Evolutionary conservation across 2,329 filamentous ascomycete genomes (phyloP), one percentile per base, ranked within the genome.

Genomic region (Sporothrix luriei): DNA sequence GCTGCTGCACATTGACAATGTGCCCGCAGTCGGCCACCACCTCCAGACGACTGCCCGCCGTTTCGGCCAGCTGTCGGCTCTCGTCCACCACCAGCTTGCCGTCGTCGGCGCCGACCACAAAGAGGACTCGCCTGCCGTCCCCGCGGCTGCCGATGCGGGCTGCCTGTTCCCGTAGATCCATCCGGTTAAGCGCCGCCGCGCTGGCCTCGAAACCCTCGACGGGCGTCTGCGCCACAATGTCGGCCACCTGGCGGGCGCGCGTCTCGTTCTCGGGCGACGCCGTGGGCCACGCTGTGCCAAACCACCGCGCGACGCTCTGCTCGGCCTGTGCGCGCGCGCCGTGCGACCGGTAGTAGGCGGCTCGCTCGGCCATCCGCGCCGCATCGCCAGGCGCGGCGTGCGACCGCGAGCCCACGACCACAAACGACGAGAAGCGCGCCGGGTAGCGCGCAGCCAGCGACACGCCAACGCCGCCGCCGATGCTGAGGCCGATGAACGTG

Each of bases 1-100:
- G 62, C 54, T 70, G 69, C 48, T 67, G 69, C 21, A 70, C 69
- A 52, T 70, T 67, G 46, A 70, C 69, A 67, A 70, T 70, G 38
- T 70, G 69, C 7, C 69, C 69, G 48, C 64, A 46, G 40, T 46
- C 55, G 13, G 54, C 40, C 46, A 70, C 69, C 54, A 67, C 46
- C 14, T 59, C 48, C 2, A 67, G 24, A 0, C 21, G 55, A 46
- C 69, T 70, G 24, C 62, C 69, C 10, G 64, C 46, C 3, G 54
- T 38, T 33, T 48, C 48, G 6, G 69, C 69, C 14, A 70, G 69
- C 54, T 59, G 40, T 11, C 49, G 64, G 54, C 54, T 70, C 64
- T 70, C 69, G 46, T 67, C 55, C 43, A 66, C 54, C 14, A 70
- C 69, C 5, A 38, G 46, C 48, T 7, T 16, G 29, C 43, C 55